Evolutionary conservation across 768 basidiomycete species (phyloP).

Genomic region (Calocybe indica): DNA sequence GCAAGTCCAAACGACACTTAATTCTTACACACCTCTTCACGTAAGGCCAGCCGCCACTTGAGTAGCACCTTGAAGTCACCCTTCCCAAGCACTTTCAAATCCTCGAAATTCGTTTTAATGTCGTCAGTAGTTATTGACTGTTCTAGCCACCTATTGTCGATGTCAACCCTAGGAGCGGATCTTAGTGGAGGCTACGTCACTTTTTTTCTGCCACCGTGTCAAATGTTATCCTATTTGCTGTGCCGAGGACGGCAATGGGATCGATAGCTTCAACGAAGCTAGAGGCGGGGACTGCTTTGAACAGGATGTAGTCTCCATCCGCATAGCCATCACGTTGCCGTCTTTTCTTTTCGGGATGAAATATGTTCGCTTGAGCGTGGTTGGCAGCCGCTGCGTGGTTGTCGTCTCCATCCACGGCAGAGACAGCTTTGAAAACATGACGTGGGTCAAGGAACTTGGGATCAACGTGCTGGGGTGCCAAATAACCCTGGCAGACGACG

Average conservation of each 20-base stretch:
- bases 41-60: slow-evolving; percentile 84
- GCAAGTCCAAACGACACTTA: neutral
- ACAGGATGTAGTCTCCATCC: slow-evolving; percentile 90
- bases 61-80: slow-evolving; percentile 92
- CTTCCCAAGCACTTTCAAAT: slow-evolving; percentile 96
- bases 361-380: slow-evolving; percentile 75
- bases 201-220: slow-evolving; percentile 78
- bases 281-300: slow-evolving; percentile 61
- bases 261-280: slow-evolving; percentile 70
- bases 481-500: slow-evolving; percentile 93
- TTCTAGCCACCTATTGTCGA: slow-evolving; percentile 57
- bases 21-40: slow-evolving; percentile 69
- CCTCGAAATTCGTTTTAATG: slow-evolving; percentile 76
- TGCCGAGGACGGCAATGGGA: slow-evolving; percentile 75
- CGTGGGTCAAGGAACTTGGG: slow-evolving; percentile 97
- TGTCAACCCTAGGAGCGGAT: slow-evolving; percentile 3
- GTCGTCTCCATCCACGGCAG: slow-evolving; percentile 36
- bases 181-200: slow-evolving; percentile 30
- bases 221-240: slow-evolving; percentile 73
- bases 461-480: slow-evolving; percentile 93
- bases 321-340: slow-evolving; percentile 91
- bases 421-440: slow-evolving; percentile 94
- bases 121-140: slow-evolving; percentile 72
- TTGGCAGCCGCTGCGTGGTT: slow-evolving; percentile 58
- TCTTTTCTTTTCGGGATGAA: slow-evolving; percentile 95